Conservation (phyloP, 1,139 yeast genomes). For the Neolecta irregularis region DNA sequence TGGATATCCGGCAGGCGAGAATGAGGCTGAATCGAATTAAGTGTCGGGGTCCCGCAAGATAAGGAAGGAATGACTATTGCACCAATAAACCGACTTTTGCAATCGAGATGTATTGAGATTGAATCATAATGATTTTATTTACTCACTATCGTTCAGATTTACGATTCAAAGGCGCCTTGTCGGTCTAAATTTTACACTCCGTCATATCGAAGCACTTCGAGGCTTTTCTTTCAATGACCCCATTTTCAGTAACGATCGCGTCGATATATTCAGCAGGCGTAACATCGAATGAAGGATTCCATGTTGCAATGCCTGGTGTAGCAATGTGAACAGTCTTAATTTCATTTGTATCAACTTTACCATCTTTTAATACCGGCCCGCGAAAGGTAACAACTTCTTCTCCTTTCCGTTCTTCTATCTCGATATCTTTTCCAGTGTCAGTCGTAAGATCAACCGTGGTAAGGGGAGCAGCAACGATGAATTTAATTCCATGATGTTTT, state of each 20-base stretch:
- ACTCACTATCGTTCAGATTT: too few relatives aligned
- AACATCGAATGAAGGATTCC: conserved; percentile 96
- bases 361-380: conserved; percentile 36
- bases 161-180: too few relatives aligned
- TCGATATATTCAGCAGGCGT: conserved; percentile 74
- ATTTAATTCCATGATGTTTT: conserved; percentile 42
- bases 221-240: conserved; percentile 27
- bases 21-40: too few relatives aligned
- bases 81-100: too few relatives aligned
- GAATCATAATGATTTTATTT: too few relatives aligned
- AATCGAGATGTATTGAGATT: too few relatives aligned
- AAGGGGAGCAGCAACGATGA: conserved; percentile 87
- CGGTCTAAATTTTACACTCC: conserved; percentile 13
- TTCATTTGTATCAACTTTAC: conserved; percentile 20
- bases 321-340: conserved; percentile 51
- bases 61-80: too few relatives aligned
- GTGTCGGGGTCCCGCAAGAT: too few relatives aligned
- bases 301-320: conserved; percentile 68
- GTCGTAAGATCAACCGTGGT: conserved; percentile 71
- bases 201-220: conserved; percentile 22
- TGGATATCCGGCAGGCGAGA: too few relatives aligned
- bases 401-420: conserved; percentile 76
- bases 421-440: conserved; percentile 51
- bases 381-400: conserved; percentile 60
- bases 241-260: conserved; percentile 72